Conservation (phyloP, 2,329 filamentous ascomycete genomes). For the Cryphonectria radicalis region DNA sequence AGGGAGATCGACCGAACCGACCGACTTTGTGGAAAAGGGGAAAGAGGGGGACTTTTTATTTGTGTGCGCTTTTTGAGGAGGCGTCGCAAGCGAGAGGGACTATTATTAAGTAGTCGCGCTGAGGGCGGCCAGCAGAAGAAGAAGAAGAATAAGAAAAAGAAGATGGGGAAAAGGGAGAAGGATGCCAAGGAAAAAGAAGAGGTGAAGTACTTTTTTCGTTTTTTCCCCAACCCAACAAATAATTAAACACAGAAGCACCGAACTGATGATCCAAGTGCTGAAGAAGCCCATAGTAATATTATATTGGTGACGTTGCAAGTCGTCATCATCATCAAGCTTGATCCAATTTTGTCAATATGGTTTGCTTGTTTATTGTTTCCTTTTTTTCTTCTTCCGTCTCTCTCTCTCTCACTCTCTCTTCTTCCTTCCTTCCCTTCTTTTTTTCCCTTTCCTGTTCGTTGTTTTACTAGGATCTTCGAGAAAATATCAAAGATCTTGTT, state of each 20-base stretch:
- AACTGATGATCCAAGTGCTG: not conserved
- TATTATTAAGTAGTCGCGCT: not conserved
- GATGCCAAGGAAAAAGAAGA: not conserved
- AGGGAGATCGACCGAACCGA: not conserved
- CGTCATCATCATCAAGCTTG: not conserved
- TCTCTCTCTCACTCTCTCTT: not conserved
- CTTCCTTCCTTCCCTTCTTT: not conserved
- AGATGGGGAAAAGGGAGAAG: not conserved
- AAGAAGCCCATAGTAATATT: not conserved
- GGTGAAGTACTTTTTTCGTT: not conserved
- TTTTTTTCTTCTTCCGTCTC: not conserved
- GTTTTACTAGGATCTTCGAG: not conserved
- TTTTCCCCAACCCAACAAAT: too few relatives aligned
- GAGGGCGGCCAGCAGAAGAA: not conserved
- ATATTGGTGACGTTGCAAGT: not conserved
- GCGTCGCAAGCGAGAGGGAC: conserved; percentile 16
- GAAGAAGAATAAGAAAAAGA: not conserved
- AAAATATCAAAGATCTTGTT: not conserved
- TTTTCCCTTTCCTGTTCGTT: not conserved
- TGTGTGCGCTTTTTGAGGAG: not conserved
- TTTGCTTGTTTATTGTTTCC: not conserved
- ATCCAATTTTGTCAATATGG: not conserved
- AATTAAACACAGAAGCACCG: not conserved
- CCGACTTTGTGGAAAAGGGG: not conserved
- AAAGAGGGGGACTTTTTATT: not conserved